phyloP scores from a whole-genome alignment of 1,139 yeast genomes.

The Protomyces lactucae-debilis region DNA sequence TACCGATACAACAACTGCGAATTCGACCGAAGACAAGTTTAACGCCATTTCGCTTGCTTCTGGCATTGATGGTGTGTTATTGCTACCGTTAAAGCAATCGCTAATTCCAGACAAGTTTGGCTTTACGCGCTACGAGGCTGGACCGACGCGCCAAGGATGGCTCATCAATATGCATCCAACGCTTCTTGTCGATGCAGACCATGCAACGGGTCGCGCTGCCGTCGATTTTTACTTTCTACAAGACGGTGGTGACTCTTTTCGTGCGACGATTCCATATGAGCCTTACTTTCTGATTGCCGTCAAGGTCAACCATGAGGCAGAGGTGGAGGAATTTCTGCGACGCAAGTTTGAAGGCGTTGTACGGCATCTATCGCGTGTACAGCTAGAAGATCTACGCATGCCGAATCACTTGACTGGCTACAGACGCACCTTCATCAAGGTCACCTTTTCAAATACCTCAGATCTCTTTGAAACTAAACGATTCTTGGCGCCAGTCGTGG shows the following conservation, averaged over 20 bases:
- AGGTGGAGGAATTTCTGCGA: slow-evolving; percentile 79
- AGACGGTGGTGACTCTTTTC: slow-evolving; percentile 95
- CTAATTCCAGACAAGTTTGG: slow-evolving; percentile 59
- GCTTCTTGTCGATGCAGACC: slow-evolving; percentile 53
- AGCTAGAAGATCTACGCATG: slow-evolving; percentile 70
- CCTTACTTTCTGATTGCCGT: slow-evolving; percentile 84
- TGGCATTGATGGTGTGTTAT: slow-evolving; percentile 14
- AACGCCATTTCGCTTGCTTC: slow-evolving; percentile 4
- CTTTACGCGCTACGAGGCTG: slow-evolving; percentile 68
- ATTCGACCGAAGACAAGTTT: slow-evolving; percentile 14
- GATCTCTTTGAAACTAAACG: slow-evolving; percentile 75
- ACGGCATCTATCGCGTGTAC: slow-evolving; percentile 52
- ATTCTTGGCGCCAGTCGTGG: slow-evolving; percentile 61
- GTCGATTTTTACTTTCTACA: slow-evolving; percentile 95
- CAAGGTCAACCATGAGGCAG: slow-evolving; percentile 62
- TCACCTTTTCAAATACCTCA: slow-evolving; percentile 67
- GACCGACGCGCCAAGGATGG: slow-evolving; percentile 79
- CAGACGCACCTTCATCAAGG: slow-evolving; percentile 56
- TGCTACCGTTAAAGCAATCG: background rate
- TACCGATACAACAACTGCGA: slow-evolving; percentile 19
- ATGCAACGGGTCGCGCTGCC: slow-evolving; percentile 66
- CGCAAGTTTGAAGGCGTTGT: slow-evolving; percentile 60
- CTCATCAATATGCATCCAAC: slow-evolving; percentile 68
- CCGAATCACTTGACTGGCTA: slow-evolving; percentile 86
- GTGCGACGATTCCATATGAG: slow-evolving; percentile 72